Evolutionary conservation across 805 yeast species (phyloP), one percentile per base, ranked within the genome.

Genomic region (Candida dajiaensis): DNA sequence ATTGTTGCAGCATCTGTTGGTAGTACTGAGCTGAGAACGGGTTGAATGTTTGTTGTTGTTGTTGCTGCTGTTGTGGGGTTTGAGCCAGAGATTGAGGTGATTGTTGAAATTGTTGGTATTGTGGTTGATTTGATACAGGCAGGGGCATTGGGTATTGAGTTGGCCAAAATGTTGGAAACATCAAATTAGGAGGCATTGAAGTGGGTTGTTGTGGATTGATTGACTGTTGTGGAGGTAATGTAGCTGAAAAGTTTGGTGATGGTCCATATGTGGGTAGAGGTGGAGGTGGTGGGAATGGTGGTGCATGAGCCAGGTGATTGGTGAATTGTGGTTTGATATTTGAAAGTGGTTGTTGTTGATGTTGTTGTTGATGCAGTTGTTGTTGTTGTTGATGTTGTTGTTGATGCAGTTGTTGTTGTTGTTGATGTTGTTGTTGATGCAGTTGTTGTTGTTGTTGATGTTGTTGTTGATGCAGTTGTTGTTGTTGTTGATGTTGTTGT

Each of bases 391-490:
- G 42, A 15, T 33, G 40, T 28, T 35, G 38, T 25, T 42, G 44
- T 12, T 33, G 41, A 4, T 9, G 13, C 4, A 6, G 38, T n/a
- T n/a, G n/a, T 4, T n/a, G n/a, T 4, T 28, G 41, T 43, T 22
- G 38, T 23, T 40, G 42, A 15, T 33, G 40, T 28, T 35, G 38
- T 25, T 42, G 44, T 12, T 33, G 41, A n/a, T n/a, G n/a, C n/a
- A n/a, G n/a, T n/a, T n/a, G n/a, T 4, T n/a, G n/a, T 4, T 28
- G 41, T 43, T 22, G 38, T 23, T 40, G 42, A 15, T 33, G 40
- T 28, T 35, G 38, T 25, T 42, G 44, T 12, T 33, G 41, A n/a
- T n/a, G n/a, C n/a, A n/a, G n/a, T n/a, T n/a, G n/a, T 4, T n/a
- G n/a, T 4, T 28, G 41, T 43, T 22, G 38, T 23, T 40, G 42